phyloP scores from a whole-genome alignment of 352 stramenopile genomes.

The Phytophthora sp. region DNA sequence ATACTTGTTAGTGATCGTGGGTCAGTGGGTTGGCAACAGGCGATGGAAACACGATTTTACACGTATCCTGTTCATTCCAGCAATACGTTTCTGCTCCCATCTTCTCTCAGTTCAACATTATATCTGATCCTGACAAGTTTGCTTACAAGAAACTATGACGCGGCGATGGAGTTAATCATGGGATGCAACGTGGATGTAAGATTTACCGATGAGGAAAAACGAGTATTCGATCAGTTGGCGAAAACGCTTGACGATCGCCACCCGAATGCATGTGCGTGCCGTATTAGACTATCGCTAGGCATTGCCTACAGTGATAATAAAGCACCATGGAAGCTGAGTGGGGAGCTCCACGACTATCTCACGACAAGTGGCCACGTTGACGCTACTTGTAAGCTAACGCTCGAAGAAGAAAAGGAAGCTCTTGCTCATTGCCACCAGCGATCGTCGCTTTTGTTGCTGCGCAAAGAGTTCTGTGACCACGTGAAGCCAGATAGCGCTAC shows the following conservation, averaged over 20 bases:
- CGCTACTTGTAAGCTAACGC: slow-evolving; percentile 92
- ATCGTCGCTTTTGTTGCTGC: slow-evolving; percentile 66
- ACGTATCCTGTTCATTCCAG: slow-evolving; percentile 98
- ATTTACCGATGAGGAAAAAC: slow-evolving; percentile 96
- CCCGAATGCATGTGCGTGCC: slow-evolving; percentile 95
- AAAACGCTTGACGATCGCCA: slow-evolving; percentile 95
- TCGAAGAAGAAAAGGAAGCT: slow-evolving; percentile 95
- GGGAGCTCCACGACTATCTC: slow-evolving; percentile 90
- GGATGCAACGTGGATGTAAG: slow-evolving; percentile 96
- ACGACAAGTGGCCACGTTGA: slow-evolving; percentile 91
- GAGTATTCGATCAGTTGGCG: slow-evolving; percentile 97
- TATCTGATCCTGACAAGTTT: slow-evolving; percentile 98
- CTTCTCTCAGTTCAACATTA: slow-evolving; percentile 96
- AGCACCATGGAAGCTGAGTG: slow-evolving; percentile 86
- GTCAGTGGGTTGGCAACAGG: slow-evolving; percentile 84
- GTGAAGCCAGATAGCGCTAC: slow-evolving; percentile 21
- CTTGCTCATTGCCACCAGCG: slow-evolving; percentile 76
- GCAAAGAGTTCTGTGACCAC: slow-evolving; percentile 77
- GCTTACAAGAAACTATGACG: slow-evolving; percentile 94
- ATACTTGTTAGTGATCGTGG: slow-evolving; percentile 79
- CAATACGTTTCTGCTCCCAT: slow-evolving; percentile 93
- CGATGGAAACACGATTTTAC: slow-evolving; percentile 95
- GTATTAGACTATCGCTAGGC: slow-evolving; percentile 88
- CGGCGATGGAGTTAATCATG: slow-evolving; percentile 96
- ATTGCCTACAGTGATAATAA: slow-evolving; percentile 93